phyloP scores from a whole-genome alignment of 192 early-diverging fungal genomes.

The Thoreauomyces humboldtii region DNA sequence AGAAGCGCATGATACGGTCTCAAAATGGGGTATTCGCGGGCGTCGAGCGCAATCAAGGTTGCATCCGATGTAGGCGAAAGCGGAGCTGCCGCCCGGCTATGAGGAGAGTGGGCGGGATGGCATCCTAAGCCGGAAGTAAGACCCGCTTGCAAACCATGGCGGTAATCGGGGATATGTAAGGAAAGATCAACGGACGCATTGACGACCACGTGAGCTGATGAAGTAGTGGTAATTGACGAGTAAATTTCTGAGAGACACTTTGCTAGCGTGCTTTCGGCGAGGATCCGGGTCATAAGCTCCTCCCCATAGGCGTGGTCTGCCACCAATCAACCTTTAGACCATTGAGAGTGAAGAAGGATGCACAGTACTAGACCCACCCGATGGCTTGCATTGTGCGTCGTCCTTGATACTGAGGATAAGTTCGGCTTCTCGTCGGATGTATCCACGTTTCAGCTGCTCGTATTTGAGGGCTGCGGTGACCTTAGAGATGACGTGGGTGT shows the following conservation, averaged over 20 bases:
- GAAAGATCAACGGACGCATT: conserved; percentile 79
- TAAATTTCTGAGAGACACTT: conserved; percentile 61
- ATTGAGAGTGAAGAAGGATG: background rate
- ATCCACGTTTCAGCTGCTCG: conserved; percentile 74
- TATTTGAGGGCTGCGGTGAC: conserved; percentile 72
- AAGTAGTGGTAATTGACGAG: conserved; percentile 43
- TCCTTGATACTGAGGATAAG: conserved; percentile 71
- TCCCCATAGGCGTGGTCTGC: no score
- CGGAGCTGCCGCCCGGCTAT: no score
- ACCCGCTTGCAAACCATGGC: no score
- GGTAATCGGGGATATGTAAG: conserved; percentile 57
- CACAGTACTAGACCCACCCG: conserved; percentile 12
- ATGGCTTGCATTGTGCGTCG: conserved; percentile 31
- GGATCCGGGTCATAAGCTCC: conserved; percentile 49
- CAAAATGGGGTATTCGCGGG: conserved; percentile 65
- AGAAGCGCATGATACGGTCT: conserved; percentile 86
- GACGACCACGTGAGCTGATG: conserved; percentile 62
- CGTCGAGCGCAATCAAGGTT: no score
- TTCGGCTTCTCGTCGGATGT: conserved; percentile 71
- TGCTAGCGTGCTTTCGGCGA: conserved; percentile 60
- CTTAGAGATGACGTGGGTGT: conserved; percentile 67
- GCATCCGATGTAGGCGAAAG: no score
- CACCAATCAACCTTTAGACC: background rate
- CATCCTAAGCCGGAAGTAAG: no score
- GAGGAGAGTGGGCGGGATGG: no score